Evolutionary conservation across 2,329 filamentous ascomycete genomes (phyloP).

Genomic region (Colletotrichum higginsianum): DNA sequence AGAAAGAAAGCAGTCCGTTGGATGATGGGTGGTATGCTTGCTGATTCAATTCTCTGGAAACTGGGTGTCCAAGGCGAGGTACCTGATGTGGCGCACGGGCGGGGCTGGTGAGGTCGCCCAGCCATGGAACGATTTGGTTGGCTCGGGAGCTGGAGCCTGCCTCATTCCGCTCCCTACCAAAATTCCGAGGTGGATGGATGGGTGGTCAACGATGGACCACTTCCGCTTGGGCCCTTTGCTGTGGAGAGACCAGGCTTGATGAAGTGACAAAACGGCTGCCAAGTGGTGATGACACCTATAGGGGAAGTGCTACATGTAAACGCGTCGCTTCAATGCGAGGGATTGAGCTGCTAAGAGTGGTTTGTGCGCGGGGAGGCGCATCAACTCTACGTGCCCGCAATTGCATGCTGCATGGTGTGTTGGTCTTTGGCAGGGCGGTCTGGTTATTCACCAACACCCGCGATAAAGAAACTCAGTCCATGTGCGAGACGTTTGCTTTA

Average conservation of each 20-base stretch:
- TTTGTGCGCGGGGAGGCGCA: not conserved
- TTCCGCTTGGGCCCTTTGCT: not conserved
- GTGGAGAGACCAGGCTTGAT: not conserved
- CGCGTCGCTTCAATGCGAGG: no score
- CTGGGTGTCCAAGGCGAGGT: conserved; percentile 1
- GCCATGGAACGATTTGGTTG: conserved; percentile 10
- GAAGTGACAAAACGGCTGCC: not conserved
- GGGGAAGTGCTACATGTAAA: not conserved
- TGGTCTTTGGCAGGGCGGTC: not conserved
- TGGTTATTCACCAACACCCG: not conserved
- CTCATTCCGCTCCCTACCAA: conserved; percentile 6
- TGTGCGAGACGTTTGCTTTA: not conserved
- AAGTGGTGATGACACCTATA: not conserved
- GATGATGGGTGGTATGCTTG: conserved; percentile 15
- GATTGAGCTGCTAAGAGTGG: no score
- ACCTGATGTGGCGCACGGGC: conserved; percentile 25
- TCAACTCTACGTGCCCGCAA: not conserved
- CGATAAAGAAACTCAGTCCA: not conserved
- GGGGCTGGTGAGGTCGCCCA: conserved; percentile 23
- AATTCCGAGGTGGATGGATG: not conserved
- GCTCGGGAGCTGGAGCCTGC: conserved; percentile 6
- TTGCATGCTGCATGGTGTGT: not conserved
- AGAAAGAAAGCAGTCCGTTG: not conserved
- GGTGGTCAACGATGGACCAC: not conserved
- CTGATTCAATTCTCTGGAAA: conserved; percentile 30